Evolutionary conservation across 2,329 filamentous ascomycete species (phyloP), one percentile per base, ranked within the genome.

Genomic region (Mariannaea elegans): DNA sequence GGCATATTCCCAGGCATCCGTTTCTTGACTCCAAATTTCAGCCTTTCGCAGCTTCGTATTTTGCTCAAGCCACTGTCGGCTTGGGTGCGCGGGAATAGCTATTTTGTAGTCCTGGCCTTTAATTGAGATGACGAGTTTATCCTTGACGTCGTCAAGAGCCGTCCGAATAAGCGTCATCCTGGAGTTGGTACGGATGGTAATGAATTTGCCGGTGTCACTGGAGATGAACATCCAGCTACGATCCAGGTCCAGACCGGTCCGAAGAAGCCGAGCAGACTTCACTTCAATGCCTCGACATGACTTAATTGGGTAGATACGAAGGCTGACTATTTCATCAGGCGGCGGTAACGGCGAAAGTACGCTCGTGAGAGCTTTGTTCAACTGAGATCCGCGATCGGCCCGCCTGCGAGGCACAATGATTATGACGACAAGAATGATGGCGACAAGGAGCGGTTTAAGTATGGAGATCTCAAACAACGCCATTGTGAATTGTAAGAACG

Each of bases 191-290:
- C 87, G 84, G 68, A 90, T 89, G 3, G 87, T 90, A 51, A 89
- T 72, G 70, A 89, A 89, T 56, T 86, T 80, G 48, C 79, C 75
- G 4, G 77, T 78, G 14, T 80, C 75, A 2, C 81, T 79, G 31
- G 84, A 80, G 46, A 88, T 80, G 73, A 89, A 86, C 87, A 90
- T 90, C 87, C 87, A 90, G 63, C 85, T 82, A 7, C 87, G 79
- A 70, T 90, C 87, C 12, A 89, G 77, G 42, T 87, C 84, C 10
- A 90, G 78, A 0, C 87, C 87, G 3, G 84, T 82, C 44, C 79
- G 80, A 31, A 82, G 77, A 1, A 90, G 76, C 4, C 75, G 78
- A 2, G 84, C 80, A 3, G 78, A 80, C 14, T 80, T 71, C 9
- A 89, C 76, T 38, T 82, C 77, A 65, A 90, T 79, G 9, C 87